These are phyloP conservation scores for Lecanicillium sp. DNA, from an alignment of 2,329 filamentous ascomycete species.

Conservation along the genomic window DNA sequence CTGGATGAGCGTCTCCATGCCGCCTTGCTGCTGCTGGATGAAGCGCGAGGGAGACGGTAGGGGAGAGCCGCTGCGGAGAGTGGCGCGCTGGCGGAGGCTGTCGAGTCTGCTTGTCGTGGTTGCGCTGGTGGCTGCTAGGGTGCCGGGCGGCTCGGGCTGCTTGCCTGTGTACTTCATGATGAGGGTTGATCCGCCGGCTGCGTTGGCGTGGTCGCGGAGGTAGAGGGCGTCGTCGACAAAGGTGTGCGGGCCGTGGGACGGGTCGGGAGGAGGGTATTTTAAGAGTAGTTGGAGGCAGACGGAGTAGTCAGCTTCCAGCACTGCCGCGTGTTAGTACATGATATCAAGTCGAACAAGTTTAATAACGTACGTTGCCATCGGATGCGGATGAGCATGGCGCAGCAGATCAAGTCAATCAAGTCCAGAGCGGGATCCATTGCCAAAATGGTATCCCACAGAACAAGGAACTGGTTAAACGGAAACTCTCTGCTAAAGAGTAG, in stretches of 20 bases:
- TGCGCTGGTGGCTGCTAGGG: conserved; percentile 17
- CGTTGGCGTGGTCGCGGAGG: conserved; percentile 56
- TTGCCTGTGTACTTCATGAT: conserved; percentile 64
- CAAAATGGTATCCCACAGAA: conserved; percentile 87
- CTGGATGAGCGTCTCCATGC: conserved; percentile 65
- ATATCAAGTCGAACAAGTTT: neutral
- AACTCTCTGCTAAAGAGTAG: conserved; percentile 92
- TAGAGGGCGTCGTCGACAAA: conserved; percentile 83
- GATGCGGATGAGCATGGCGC: conserved; percentile 87
- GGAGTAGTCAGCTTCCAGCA: conserved; percentile 83
- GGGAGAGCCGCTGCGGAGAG: conserved; percentile 33
- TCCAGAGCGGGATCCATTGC: conserved; percentile 74
- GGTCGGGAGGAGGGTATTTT: conserved; percentile 65
- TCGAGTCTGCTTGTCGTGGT: conserved; percentile 26
- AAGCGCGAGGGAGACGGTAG: conserved; percentile 40
- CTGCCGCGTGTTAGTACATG: conserved; percentile 34
- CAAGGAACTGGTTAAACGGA: conserved; percentile 73
- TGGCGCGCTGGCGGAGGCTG: conserved; percentile 32
- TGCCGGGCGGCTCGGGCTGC: conserved; percentile 29
- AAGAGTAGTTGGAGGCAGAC: conserved; percentile 73
- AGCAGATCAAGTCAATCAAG: conserved; percentile 82
- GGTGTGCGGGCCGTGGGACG: conserved; percentile 60
- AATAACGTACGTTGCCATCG: conserved; percentile 69
- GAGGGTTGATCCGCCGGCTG: conserved; percentile 54
- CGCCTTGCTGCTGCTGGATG: conserved; percentile 47